phyloP scores from a whole-genome alignment of 2,329 filamentous ascomycete species.

The Ophiostoma novo-ulmi region DNA sequence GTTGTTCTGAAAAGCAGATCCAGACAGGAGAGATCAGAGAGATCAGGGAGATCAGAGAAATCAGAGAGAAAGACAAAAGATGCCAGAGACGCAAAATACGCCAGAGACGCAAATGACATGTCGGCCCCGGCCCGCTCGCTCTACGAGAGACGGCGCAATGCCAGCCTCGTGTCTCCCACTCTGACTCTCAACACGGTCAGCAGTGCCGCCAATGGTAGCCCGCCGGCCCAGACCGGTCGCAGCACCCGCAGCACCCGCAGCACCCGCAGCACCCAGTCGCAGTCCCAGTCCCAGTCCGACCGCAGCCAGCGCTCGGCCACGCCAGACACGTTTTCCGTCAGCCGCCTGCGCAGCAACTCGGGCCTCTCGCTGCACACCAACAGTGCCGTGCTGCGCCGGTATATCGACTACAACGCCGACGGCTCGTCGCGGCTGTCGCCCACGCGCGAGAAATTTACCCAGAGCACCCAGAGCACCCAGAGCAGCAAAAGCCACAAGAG shows the following conservation, averaged over 20 bases:
- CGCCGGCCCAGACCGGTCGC: neutral
- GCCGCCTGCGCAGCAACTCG: slow-evolving; percentile 42
- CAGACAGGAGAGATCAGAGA: neutral
- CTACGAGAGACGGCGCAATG: slow-evolving; percentile 14
- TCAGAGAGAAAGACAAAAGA: neutral
- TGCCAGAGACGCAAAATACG: neutral
- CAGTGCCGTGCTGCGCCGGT: slow-evolving; percentile 41
- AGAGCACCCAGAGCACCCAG: neutral
- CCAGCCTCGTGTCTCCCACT: slow-evolving; percentile 14
- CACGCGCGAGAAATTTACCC: slow-evolving; percentile 12
- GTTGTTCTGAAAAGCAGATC: neutral
- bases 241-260: neutral
- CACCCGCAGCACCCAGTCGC: neutral
- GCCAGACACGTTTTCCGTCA: slow-evolving; percentile 20
- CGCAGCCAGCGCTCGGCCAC: slow-evolving; percentile 8
- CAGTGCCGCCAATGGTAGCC: neutral
- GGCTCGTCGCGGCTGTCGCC: slow-evolving; percentile 34
- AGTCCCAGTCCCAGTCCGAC: neutral
- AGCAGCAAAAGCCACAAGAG: neutral
- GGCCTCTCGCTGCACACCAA: slow-evolving; percentile 44
- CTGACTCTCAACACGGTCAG: slow-evolving; percentile 19
- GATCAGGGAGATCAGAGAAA: neutral
- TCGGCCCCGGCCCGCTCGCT: neutral
- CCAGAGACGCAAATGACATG: neutral
- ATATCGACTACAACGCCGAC: slow-evolving; percentile 43